These are phyloP conservation scores for Zea luxurians DNA, from an alignment of 176 grass and related monocot species.

Conservation along the genomic window DNA sequence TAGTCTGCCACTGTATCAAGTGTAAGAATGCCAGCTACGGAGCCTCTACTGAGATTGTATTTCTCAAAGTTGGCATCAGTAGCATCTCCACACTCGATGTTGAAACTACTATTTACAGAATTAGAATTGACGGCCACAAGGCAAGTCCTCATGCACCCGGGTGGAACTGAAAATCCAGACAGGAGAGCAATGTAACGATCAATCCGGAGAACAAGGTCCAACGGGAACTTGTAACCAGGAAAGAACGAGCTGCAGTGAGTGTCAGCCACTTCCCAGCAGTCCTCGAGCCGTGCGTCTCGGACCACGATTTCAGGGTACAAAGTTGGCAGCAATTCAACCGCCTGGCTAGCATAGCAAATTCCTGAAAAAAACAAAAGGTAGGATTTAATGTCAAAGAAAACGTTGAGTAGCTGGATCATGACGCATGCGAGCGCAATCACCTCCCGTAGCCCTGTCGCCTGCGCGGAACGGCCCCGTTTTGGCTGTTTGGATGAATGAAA, in stretches of 20 bases:
- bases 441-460: neutral
- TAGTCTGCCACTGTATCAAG: constrained; percentile 83
- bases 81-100: constrained; percentile 57
- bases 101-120: constrained; percentile 36
- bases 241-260: constrained; percentile 95
- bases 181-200: constrained; percentile 75
- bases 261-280: constrained; percentile 96
- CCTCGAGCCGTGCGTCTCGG: constrained; percentile 75
- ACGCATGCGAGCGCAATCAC: neutral
- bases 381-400: constrained; percentile 1
- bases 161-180: constrained; percentile 70
- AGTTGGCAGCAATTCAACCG: constrained; percentile 65
- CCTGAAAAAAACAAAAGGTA: constrained; percentile 24
- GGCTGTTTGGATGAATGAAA: neutral
- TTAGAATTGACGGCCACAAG: constrained; percentile 62
- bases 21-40: constrained; percentile 79
- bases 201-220: constrained; percentile 83
- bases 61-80: constrained; percentile 49
- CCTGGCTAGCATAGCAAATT: constrained; percentile 59
- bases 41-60: constrained; percentile 50
- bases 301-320: constrained; percentile 69
- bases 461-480: neutral
- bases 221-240: constrained; percentile 73
- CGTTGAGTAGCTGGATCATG: neutral
- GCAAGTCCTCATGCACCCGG: constrained; percentile 86